phyloP scores from a whole-genome alignment of 345 rosid genomes.

The Murraya paniculata region DNA sequence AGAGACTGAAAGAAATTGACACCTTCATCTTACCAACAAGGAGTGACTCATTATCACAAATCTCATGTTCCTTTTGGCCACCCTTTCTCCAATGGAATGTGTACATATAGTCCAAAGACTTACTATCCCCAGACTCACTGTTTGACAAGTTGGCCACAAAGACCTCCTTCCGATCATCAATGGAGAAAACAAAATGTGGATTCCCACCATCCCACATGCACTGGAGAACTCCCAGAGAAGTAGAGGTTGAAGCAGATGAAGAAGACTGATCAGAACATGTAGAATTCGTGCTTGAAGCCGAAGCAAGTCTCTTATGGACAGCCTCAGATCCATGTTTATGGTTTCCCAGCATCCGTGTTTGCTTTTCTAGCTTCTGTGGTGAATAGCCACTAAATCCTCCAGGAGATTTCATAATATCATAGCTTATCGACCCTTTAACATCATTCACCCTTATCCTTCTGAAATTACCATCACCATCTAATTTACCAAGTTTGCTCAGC shows the following conservation, averaged over 20 bases:
- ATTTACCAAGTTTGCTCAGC: slow-evolving; percentile 39
- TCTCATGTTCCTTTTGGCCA: slow-evolving; percentile 34
- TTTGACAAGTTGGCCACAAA: slow-evolving; percentile 57
- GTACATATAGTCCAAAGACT: slow-evolving; percentile 47
- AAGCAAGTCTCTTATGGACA: slow-evolving; percentile 30
- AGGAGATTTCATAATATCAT: slow-evolving; percentile 37
- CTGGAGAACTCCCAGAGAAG: slow-evolving; percentile 75
- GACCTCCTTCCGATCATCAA: slow-evolving; percentile 64
- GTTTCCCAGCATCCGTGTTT: slow-evolving; percentile 12
- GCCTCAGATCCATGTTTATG: slow-evolving; percentile 25
- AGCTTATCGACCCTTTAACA: slow-evolving; percentile 35
- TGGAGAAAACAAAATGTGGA: slow-evolving; percentile 75
- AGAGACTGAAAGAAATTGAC: slow-evolving; percentile 50
- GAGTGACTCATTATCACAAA: slow-evolving; percentile 29
- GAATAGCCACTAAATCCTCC: slow-evolving; percentile 34
- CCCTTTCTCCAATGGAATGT: slow-evolving; percentile 50
- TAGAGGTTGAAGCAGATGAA: slow-evolving; percentile 41
- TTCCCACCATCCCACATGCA: slow-evolving; percentile 63
- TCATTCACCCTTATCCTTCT: slow-evolving; percentile 26
- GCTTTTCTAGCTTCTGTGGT: slow-evolving; percentile 26
- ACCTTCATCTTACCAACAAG: slow-evolving; percentile 76
- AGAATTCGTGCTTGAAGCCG: slow-evolving; percentile 54
- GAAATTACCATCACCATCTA: slow-evolving; percentile 31
- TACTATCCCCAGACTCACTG: slow-evolving; percentile 29
- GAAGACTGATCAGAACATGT: slow-evolving; percentile 50